phyloP scores from a whole-genome alignment of 352 stramenopile genomes.

The Globisporangium polare region DNA sequence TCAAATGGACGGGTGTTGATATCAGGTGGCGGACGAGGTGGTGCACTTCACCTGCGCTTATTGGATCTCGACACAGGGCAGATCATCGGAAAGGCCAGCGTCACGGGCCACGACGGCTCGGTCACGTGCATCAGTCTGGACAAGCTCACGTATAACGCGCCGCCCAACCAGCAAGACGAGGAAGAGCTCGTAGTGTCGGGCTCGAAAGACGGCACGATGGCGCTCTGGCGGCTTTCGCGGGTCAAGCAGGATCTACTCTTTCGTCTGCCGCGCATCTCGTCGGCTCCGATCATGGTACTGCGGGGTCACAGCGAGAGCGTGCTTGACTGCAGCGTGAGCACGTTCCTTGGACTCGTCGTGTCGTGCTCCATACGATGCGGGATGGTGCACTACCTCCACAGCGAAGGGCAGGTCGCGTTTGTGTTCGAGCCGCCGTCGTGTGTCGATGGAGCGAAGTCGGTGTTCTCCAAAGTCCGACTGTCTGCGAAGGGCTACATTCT shows the following conservation, averaged over 20 bases:
- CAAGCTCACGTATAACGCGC: slow-evolving; percentile 44
- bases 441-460: slow-evolving; percentile 9
- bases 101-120: slow-evolving; percentile 60
- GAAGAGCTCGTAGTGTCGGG: slow-evolving; percentile 77
- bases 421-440: slow-evolving; percentile 33
- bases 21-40: slow-evolving; percentile 65
- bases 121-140: slow-evolving; percentile 77
- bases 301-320: slow-evolving; percentile 52
- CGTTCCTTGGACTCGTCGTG: slow-evolving; percentile 55
- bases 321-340: slow-evolving; percentile 62
- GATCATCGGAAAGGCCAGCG: slow-evolving; percentile 76
- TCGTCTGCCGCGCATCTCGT: slow-evolving; percentile 62
- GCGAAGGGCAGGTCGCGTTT: slow-evolving; percentile 69
- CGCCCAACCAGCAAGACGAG: slow-evolving; percentile 40
- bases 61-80: slow-evolving; percentile 81
- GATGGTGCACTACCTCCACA: slow-evolving; percentile 71
- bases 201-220: slow-evolving; percentile 59
- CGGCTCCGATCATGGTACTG: slow-evolving; percentile 55
- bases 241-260: slow-evolving; percentile 75
- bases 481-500: slow-evolving; percentile 66
- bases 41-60: slow-evolving; percentile 70
- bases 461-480: slow-evolving; percentile 45
- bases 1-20: slow-evolving; percentile 70
- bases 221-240: slow-evolving; percentile 68
- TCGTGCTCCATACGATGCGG: slow-evolving; percentile 52